Evolutionary conservation across 768 basidiomycete species (phyloP), one percentile per base, ranked within the genome.

Genomic region (Kwoniella sp.): DNA sequence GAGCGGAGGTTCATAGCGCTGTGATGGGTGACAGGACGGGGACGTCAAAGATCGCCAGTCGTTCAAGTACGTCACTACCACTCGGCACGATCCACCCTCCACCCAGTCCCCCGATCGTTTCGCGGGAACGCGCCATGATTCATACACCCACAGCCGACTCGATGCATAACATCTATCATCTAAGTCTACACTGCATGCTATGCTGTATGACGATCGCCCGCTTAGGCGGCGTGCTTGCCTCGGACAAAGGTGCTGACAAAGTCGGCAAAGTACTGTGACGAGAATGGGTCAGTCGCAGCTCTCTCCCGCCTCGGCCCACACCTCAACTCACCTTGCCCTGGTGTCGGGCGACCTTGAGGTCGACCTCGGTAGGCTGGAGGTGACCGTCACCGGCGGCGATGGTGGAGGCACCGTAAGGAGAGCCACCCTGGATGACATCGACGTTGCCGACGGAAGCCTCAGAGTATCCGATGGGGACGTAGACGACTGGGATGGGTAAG

Each of bases 391-490:
- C 62, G 37, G 43, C 48, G 41, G 76, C 73, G 56, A 75, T 58
- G 23, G 69, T 69, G 11, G 70, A 85, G 19, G 87, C 84, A 39
- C 87, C 87, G 81, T 83, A 89, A 23, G 87, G 81, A 14, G 85
- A 84, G 14, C 86, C 85, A 56, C 74, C 77, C 34, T 73, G 60
- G 54, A 76, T 57, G 10, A 20, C 15, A 26, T 61, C 53, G 34
- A 71, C 31, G 41, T 74, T 57, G 48, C 77, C 73, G 1, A 66
- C 46, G 53, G 81, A 80, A 2, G 79, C 74, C 48, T 76, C 62
- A 15, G 77, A 75, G 62, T 63, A 42, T 23, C 39, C 43, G 36
- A 86, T 76, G 0, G 88, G 87, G 22, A 69, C 67, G 60, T 61
- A 68, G 42, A 55, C 40, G 59, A 67, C 59, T 60, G 27, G 34